Percentiles rank a stretch among this genome's conserved stretches.
phyloP scores from a whole-genome alignment of 345 rosid species.

The Euphorbia peplus region DNA sequence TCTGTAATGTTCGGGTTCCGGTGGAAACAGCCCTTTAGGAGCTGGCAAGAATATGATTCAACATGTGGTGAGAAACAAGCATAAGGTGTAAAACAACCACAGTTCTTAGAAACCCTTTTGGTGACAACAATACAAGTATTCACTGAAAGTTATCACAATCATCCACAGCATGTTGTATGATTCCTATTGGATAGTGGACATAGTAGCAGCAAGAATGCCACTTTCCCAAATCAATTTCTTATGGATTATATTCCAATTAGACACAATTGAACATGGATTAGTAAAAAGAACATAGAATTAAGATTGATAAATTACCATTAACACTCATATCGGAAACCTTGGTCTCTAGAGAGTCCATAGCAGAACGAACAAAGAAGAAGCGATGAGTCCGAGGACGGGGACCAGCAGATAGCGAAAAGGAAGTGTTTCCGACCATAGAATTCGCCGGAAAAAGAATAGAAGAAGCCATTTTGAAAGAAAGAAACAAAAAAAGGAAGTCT shows the following conservation, averaged over 20 bases:
- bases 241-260: not conserved
- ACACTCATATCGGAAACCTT: conserved; percentile 92
- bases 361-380: conserved; percentile 42
- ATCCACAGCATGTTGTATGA: not conserved
- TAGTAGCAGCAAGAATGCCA: not conserved
- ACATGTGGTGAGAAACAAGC: not conserved
- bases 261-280: not conserved
- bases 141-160: not conserved
- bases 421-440: conserved; percentile 36
- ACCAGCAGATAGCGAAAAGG: conserved; percentile 24
- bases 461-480: conserved; percentile 53
- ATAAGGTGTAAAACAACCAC: not conserved
- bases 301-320: conserved; percentile 51
- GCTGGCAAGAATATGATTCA: conserved; percentile 53
- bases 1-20: conserved; percentile 83
- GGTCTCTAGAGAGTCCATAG: conserved; percentile 55
- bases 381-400: conserved; percentile 34
- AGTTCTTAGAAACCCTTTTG: not conserved
- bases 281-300: conserved; percentile 6
- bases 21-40: conserved; percentile 95
- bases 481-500: not conserved
- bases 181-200: not conserved
- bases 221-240: not conserved
- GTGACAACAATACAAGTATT: not conserved
- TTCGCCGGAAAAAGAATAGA: conserved; percentile 61